A percentile compares a stretch with the other conserved stretches of the same genome.
These are phyloP conservation scores for Dioszegia aurantiaca DNA, from an alignment of 768 basidiomycete genomes.

Conservation along the genomic window DNA sequence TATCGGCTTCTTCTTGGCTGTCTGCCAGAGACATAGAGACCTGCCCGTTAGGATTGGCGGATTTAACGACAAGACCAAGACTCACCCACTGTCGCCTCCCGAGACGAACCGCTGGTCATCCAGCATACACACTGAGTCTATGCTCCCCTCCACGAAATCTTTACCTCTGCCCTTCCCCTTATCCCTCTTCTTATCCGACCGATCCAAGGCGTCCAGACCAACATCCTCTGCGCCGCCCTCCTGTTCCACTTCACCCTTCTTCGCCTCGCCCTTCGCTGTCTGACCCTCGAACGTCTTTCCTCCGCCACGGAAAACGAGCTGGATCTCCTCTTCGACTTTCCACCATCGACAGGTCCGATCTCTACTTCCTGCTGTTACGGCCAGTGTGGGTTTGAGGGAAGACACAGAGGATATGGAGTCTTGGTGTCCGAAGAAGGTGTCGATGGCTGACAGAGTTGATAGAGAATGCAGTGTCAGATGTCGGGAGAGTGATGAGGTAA, in stretches of 20 bases:
- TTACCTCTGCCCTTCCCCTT: constrained; percentile 53
- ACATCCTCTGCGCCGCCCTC: constrained; percentile 58
- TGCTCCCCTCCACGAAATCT: constrained; percentile 77
- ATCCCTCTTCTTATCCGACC: constrained; percentile 12
- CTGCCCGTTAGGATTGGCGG: too few relatives aligned
- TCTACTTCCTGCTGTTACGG: constrained; percentile 79
- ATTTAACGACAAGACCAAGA: constrained; percentile 26
- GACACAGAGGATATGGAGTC: constrained; percentile 76
- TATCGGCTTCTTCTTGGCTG: constrained; percentile 88
- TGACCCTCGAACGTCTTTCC: constrained; percentile 62
- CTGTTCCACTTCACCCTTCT: constrained; percentile 55
- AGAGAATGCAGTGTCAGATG: constrained; percentile 56
- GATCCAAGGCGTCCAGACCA: constrained; percentile 40
- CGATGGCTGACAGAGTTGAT: constrained; percentile 82
- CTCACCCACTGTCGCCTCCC: constrained; percentile 94
- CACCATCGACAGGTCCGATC: constrained; percentile 92
- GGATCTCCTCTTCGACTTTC: constrained; percentile 93
- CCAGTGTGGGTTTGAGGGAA: constrained; percentile 75
- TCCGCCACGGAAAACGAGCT: constrained; percentile 95
- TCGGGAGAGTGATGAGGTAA: constrained; percentile 85
- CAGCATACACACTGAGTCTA: constrained; percentile 90
- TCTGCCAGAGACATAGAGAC: constrained; percentile 89
- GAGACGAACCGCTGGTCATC: constrained; percentile 90
- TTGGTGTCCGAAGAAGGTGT: constrained; percentile 96
- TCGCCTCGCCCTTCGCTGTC: constrained; percentile 64